Conservation (phyloP, 2,329 filamentous ascomycete species). For the Neofusicoccum umdonicola region DNA sequence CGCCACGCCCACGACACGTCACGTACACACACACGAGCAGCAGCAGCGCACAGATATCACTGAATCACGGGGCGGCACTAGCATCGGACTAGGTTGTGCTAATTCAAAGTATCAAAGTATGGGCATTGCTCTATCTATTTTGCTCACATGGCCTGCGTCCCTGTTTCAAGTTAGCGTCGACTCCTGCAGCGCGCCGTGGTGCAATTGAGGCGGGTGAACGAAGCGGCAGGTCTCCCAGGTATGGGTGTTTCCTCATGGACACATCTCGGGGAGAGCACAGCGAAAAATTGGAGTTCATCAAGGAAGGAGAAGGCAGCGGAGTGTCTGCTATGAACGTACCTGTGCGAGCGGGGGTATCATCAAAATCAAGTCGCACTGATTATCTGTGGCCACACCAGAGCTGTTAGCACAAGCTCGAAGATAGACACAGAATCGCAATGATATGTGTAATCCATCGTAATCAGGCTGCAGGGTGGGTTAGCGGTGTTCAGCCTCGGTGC, state of each 20-base stretch:
- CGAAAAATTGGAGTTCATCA: slow-evolving; percentile 62
- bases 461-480: slow-evolving; percentile 36
- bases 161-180: background rate
- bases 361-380: background rate
- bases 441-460: slow-evolving; percentile 30
- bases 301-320: slow-evolving; percentile 23
- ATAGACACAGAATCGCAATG: slow-evolving; percentile 19
- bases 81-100: background rate
- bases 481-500: background rate
- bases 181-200: background rate
- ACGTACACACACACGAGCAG: background rate
- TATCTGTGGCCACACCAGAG: slow-evolving; percentile 18
- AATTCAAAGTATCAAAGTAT: background rate
- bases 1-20: background rate
- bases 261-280: slow-evolving; percentile 64
- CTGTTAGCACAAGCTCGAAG: slow-evolving; percentile 18
- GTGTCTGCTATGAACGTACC: background rate
- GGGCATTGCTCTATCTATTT: background rate
- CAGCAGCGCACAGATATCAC: background rate
- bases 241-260: slow-evolving; percentile 59
- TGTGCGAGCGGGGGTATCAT: slow-evolving; percentile 19
- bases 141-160: background rate
- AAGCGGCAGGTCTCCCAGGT: slow-evolving; percentile 64
- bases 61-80: background rate
- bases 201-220: background rate